These are phyloP conservation scores for Diplocarpon rosae DNA, from an alignment of 2,329 filamentous ascomycete species.

Conservation along the genomic window DNA sequence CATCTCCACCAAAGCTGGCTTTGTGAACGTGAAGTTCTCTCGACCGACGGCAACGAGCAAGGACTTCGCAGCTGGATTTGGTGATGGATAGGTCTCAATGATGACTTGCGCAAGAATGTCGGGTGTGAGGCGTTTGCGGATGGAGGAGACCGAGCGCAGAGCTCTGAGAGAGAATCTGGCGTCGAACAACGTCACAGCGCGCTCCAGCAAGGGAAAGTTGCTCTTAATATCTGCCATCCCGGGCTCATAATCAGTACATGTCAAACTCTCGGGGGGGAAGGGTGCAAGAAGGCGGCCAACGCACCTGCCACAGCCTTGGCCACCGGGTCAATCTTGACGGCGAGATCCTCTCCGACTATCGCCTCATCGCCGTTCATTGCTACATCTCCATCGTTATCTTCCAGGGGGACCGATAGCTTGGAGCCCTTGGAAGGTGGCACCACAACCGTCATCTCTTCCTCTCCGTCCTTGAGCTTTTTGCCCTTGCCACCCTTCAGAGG, in stretches of 20 bases:
- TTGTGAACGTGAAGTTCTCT: constrained; percentile 51
- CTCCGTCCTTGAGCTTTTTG: constrained; percentile 57
- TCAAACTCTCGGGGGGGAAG: not conserved
- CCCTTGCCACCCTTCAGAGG: constrained; percentile 50
- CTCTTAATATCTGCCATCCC: constrained; percentile 69
- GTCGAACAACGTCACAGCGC: constrained; percentile 87
- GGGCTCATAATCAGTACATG: constrained; percentile 10
- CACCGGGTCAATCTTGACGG: constrained; percentile 48
- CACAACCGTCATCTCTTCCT: constrained; percentile 73
- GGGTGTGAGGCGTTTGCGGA: constrained; percentile 80
- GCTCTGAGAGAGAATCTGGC: constrained; percentile 89
- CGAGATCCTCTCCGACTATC: constrained; percentile 22
- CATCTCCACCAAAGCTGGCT: constrained; percentile 52
- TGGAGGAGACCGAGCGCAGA: constrained; percentile 86
- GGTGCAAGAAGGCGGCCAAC: constrained; percentile 18
- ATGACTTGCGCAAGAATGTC: constrained; percentile 75
- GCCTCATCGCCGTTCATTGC: constrained; percentile 49
- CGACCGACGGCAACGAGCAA: constrained; percentile 61
- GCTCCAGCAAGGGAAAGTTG: constrained; percentile 85
- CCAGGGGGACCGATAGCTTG: constrained; percentile 42
- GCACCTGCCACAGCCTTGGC: constrained; percentile 50
- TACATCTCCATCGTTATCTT: constrained; percentile 59
- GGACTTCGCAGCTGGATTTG: constrained; percentile 50
- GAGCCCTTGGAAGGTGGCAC: constrained; percentile 60
- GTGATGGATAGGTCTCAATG: constrained; percentile 63